These are phyloP conservation scores for Plasmodium ovale DNA, from an alignment of 169 alveolate genomes.

Conservation along the genomic window DNA sequence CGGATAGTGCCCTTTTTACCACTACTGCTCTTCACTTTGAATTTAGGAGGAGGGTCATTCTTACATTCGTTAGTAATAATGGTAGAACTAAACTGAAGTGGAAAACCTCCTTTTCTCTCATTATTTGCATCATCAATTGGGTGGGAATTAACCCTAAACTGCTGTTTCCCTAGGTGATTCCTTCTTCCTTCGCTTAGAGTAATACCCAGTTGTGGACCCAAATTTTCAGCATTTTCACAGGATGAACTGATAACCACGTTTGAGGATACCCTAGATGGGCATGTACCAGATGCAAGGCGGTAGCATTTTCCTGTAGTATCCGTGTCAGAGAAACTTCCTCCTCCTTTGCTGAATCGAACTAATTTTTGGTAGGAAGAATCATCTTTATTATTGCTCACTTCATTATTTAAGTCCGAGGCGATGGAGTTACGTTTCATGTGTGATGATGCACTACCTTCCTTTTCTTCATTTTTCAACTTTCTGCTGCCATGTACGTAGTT, in stretches of 20 bases:
- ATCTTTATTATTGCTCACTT: background rate
- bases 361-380: background rate
- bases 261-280: too few species aligned
- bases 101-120: background rate
- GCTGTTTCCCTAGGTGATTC: too few species aligned
- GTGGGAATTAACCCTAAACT: too few species aligned
- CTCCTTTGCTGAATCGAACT: background rate
- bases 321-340: conserved; percentile 12
- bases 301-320: background rate
- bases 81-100: background rate
- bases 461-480: background rate
- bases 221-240: too few species aligned
- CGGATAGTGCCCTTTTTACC: too few species aligned
- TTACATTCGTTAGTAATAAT: background rate
- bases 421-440: conserved; percentile 14
- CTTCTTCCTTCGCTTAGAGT: too few species aligned
- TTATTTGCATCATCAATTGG: background rate
- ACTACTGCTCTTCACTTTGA: background rate
- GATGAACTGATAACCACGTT: too few species aligned
- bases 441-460: background rate
- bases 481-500: background rate
- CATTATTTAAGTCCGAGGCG: background rate
- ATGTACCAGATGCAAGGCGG: too few species aligned
- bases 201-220: too few species aligned
- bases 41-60: background rate